Conservation (phyloP, 1,139 yeast genomes). For the Arxiozyma bovina region DNA sequence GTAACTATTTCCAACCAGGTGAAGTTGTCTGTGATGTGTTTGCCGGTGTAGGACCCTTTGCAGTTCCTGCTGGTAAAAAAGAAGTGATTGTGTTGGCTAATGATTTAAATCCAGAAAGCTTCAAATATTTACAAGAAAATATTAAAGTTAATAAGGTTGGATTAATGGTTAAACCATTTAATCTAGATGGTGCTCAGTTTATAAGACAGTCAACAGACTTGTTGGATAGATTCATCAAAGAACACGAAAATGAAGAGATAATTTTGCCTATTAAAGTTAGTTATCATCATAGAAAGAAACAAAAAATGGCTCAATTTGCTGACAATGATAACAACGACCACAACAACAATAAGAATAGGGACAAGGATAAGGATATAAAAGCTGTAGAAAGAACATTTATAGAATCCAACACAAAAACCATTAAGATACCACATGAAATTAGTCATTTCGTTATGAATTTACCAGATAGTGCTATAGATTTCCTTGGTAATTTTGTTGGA, state of each 20-base stretch:
- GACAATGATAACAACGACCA: too few relatives aligned
- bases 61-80: constrained; percentile 89
- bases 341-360: too few relatives aligned
- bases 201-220: constrained; percentile 53
- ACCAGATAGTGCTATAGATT: constrained; percentile 89
- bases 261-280: constrained; percentile 24
- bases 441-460: constrained; percentile 88
- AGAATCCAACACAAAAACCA: constrained; percentile 26
- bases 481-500: constrained; percentile 68
- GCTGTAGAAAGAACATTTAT: constrained; percentile 21
- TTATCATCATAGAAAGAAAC: constrained; percentile 20
- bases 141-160: constrained; percentile 54
- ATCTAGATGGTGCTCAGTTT: constrained; percentile 77
- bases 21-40: constrained; percentile 88
- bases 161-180: constrained; percentile 52
- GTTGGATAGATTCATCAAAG: constrained; percentile 30
- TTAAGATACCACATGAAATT: constrained; percentile 50
- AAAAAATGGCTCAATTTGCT: constrained; percentile 15
- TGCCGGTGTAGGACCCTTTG: constrained; percentile 99
- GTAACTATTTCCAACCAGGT: constrained; percentile 44
- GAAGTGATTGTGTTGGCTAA: constrained; percentile 76
- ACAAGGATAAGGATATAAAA: background rate
- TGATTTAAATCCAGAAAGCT: constrained; percentile 87
- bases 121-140: constrained; percentile 58
- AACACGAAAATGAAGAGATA: constrained; percentile 26